phyloP scores from a whole-genome alignment of 1,139 yeast genomes.

The Candida gigantensis region DNA sequence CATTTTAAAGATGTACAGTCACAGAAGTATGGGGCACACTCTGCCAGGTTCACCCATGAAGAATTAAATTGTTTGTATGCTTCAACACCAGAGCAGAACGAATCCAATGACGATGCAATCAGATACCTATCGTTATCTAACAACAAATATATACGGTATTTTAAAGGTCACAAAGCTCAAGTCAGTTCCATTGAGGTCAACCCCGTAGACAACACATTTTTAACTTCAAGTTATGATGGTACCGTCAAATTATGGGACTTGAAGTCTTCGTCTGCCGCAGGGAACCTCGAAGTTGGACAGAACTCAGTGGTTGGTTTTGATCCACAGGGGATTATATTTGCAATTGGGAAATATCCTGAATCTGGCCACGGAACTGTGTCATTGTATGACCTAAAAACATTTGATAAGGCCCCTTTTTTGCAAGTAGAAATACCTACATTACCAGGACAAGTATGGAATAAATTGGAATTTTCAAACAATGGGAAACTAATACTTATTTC shows the following conservation, averaged over 20 bases:
- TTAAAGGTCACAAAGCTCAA: conserved; percentile 78
- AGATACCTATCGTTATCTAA: conserved; percentile 77
- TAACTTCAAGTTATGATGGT: conserved; percentile 73
- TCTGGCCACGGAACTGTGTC: conserved; percentile 49
- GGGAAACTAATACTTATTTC: conserved; percentile 73
- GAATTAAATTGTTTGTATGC: conserved; percentile 78
- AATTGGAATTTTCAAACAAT: conserved; percentile 80
- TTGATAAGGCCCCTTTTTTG: conserved; percentile 58
- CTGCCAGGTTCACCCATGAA: conserved; percentile 82
- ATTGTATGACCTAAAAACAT: conserved; percentile 60
- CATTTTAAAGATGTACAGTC: conserved; percentile 69
- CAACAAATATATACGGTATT: conserved; percentile 79
- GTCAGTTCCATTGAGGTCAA: conserved; percentile 74
- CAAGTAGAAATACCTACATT: conserved; percentile 28
- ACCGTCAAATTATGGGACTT: conserved; percentile 89
- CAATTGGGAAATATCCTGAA: conserved; percentile 53
- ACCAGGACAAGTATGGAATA: conserved; percentile 52
- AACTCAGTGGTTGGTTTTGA: conserved; percentile 70
- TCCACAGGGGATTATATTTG: conserved; percentile 81
- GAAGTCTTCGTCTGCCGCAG: conserved; percentile 60
- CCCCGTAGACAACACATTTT: conserved; percentile 67
- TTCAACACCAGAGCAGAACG: conserved; percentile 53
- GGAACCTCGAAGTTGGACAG: conserved; percentile 58
- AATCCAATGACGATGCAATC: conserved; percentile 60
- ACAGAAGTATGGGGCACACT: conserved; percentile 89